Evolutionary conservation across 164 flowering plant genomes (phyloP).

Genomic region (Akebia trifoliata): DNA sequence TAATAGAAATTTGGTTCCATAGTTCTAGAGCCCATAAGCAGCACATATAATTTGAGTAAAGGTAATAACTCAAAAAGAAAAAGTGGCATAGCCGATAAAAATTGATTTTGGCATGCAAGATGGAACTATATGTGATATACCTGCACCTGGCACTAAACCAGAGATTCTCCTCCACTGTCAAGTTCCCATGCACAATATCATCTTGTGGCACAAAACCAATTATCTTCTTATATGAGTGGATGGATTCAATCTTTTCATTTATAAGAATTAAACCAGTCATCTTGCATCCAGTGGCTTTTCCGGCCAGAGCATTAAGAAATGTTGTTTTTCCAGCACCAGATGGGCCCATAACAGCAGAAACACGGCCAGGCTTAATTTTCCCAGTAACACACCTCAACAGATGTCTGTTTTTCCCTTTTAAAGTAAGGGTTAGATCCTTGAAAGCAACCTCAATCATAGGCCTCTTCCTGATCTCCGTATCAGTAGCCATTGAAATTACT

Average conservation of each 20-base stretch:
- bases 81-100: background rate
- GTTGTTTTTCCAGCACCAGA: slow-evolving; percentile 99
- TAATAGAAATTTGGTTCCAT: background rate
- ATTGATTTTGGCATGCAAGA: background rate
- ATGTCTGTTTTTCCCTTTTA: slow-evolving; percentile 75
- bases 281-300: slow-evolving; percentile 70
- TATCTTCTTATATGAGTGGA: slow-evolving; percentile 81
- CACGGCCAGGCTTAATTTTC: slow-evolving; percentile 81
- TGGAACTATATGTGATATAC: slow-evolving; percentile 29
- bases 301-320: slow-evolving; percentile 91
- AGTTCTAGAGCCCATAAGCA: background rate
- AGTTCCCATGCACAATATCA: slow-evolving; percentile 97
- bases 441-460: slow-evolving; percentile 82
- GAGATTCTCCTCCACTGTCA: slow-evolving; percentile 96
- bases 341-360: slow-evolving; percentile 99
- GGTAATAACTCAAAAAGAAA: background rate
- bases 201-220: slow-evolving; percentile 99
- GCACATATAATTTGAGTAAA: background rate
- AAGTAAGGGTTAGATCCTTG: slow-evolving; percentile 85
- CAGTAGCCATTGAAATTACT: slow-evolving; percentile 82
- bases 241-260: slow-evolving; percentile 73
- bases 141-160: slow-evolving; percentile 97
- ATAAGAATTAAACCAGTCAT: slow-evolving; percentile 67
- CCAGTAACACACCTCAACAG: slow-evolving; percentile 86
- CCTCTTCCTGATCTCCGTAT: slow-evolving; percentile 60